Percentiles rank a stretch among this genome's conserved stretches.
These are phyloP conservation scores for Huntiella decipiens DNA, from an alignment of 2,329 filamentous ascomycete species.

Conservation along the genomic window DNA sequence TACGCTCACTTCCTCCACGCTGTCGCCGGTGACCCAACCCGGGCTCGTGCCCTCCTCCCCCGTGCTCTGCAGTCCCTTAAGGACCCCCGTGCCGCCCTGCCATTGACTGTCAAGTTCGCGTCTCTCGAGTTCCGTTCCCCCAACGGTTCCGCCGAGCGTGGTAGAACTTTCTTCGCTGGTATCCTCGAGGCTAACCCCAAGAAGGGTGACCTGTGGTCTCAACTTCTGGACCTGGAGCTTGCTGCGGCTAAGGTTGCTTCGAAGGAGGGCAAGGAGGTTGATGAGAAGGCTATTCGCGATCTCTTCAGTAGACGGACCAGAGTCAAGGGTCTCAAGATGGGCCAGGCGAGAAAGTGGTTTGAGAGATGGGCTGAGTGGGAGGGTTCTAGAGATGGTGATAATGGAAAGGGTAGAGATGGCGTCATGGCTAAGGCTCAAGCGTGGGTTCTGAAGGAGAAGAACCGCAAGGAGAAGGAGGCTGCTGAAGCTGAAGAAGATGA, in stretches of 20 bases:
- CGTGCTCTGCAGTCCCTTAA: slow-evolving; percentile 67
- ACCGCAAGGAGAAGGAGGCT: slow-evolving; percentile 22
- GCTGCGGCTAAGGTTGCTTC: slow-evolving; percentile 35
- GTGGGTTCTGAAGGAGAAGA: slow-evolving; percentile 40
- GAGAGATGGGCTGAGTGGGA: slow-evolving; percentile 86
- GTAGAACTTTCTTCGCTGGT: slow-evolving; percentile 84
- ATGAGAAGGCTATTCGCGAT: slow-evolving; percentile 44
- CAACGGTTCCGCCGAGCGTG: slow-evolving; percentile 71
- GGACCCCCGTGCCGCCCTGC: slow-evolving; percentile 40
- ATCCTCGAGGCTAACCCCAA: slow-evolving; percentile 72
- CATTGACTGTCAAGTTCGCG: slow-evolving; percentile 71
- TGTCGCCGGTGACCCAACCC: slow-evolving; percentile 47
- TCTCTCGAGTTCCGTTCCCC: slow-evolving; percentile 76
- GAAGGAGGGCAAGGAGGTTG: slow-evolving; percentile 32
- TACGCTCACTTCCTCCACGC: slow-evolving; percentile 87
- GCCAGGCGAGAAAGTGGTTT: slow-evolving; percentile 74
- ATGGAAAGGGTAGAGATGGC: slow-evolving; percentile 42
- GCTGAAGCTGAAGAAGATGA: slow-evolving; percentile 15
- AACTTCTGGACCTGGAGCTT: slow-evolving; percentile 72
- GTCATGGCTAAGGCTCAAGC: slow-evolving; percentile 39
- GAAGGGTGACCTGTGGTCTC: slow-evolving; percentile 82
- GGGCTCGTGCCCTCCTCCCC: slow-evolving; percentile 57
- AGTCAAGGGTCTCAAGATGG: slow-evolving; percentile 54
- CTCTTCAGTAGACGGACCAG: slow-evolving; percentile 66
- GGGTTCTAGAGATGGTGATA: slow-evolving; percentile 39